Conservation (phyloP, 1,284 basidiomycete species). For the Volvariella volvacea region DNA sequence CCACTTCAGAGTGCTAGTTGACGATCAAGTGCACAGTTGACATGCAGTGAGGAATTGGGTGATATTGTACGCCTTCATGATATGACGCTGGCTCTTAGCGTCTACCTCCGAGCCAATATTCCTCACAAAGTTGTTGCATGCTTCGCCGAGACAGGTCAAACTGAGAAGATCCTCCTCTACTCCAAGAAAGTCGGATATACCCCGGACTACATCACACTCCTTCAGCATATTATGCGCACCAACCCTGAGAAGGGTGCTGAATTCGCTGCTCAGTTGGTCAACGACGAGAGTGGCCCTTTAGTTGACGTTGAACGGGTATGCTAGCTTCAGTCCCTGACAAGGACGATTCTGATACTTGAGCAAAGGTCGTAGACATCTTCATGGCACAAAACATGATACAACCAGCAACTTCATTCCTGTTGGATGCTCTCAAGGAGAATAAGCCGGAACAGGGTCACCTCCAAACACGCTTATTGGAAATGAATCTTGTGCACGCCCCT, state of each 20-base stretch:
- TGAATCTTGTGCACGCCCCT: constrained; percentile 97
- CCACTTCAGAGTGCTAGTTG: constrained; percentile 4
- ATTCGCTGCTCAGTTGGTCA: constrained; percentile 93
- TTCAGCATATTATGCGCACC: constrained; percentile 96
- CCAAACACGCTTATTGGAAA: constrained; percentile 95
- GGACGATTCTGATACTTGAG: constrained; percentile 4
- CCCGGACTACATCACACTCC: constrained; percentile 91
- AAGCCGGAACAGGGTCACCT: constrained; percentile 95
- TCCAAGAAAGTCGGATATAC: constrained; percentile 96
- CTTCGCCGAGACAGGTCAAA: constrained; percentile 98
- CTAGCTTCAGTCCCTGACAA: constrained; percentile 7
- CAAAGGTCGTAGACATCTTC: constrained; percentile 92
- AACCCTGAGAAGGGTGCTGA: constrained; percentile 98
- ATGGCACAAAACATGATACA: constrained; percentile 99
- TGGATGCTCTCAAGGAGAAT: constrained; percentile 99
- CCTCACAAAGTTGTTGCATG: constrained; percentile 99
- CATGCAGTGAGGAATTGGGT: constrained; percentile 97
- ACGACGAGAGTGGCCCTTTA: constrained; percentile 89
- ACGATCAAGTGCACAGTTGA: constrained; percentile 79
- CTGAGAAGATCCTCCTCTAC: constrained; percentile 97
- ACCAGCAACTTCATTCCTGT: constrained; percentile 95
- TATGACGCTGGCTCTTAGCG: constrained; percentile 97
- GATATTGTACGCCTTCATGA: constrained; percentile 95
- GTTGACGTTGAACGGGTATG: constrained; percentile 89
- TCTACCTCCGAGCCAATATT: constrained; percentile 96